Conservation (phyloP, 768 basidiomycete species). For the Russula earlei region DNA sequence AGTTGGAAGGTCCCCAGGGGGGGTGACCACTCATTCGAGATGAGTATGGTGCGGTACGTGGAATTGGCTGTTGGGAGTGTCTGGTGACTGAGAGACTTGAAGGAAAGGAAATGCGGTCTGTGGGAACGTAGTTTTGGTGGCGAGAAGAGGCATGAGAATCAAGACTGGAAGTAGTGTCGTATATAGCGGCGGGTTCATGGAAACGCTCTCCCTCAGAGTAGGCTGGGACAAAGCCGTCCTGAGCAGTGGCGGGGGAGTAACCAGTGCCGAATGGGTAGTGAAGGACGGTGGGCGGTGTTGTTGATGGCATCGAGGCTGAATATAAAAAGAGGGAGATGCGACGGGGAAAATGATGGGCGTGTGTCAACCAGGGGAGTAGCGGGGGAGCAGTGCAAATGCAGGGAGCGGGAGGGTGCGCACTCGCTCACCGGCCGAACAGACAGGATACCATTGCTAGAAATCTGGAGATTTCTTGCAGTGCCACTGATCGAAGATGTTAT, state of each 20-base stretch:
- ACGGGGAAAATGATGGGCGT: not conserved
- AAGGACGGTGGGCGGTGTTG: slow-evolving; percentile 6
- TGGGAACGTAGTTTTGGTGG: not conserved
- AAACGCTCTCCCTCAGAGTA: not conserved
- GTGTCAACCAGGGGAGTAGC: not conserved
- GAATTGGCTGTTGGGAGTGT: not conserved
- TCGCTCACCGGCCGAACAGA: no score
- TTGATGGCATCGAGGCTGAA: slow-evolving; percentile 11
- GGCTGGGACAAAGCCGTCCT: not conserved
- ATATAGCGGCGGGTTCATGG: slow-evolving; percentile 14
- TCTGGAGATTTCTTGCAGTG: not conserved
- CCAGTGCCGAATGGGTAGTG: not conserved
- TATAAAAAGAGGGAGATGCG: slow-evolving; percentile 1
- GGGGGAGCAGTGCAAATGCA: not conserved
- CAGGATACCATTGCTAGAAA: not conserved
- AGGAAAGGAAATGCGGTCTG: not conserved
- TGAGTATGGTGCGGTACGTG: not conserved
- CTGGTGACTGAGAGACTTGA: not conserved
- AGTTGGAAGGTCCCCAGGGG: slow-evolving; percentile 2
- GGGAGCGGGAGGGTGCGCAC: no score
- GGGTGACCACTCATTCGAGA: slow-evolving; percentile 1
- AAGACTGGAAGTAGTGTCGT: not conserved
- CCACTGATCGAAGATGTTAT: not conserved
- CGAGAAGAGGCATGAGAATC: not conserved
- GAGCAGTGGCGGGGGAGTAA: not conserved